Percentiles rank a stretch among this genome's conserved stretches.
Evolutionary conservation across 2,329 filamentous ascomycete genomes (phyloP).

Genomic region (Xylariaceae sp.): DNA sequence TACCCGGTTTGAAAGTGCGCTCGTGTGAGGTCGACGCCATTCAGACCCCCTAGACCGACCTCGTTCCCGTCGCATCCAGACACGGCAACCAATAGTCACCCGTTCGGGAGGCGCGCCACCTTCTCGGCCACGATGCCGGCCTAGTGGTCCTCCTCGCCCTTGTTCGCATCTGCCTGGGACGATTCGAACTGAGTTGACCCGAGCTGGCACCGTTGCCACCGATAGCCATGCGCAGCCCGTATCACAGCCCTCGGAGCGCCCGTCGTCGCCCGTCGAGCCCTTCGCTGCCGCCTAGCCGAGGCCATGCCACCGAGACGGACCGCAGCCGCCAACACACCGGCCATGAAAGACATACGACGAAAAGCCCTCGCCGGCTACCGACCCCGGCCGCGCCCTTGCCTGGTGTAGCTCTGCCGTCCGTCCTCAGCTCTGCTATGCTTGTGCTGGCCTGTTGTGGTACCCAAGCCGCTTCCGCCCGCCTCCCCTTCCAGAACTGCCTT

Average conservation of each 20-base stretch:
- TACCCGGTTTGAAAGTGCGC: no score
- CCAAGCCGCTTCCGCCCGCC: no score
- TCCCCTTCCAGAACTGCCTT: constrained; percentile 83
- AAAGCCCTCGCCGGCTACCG: constrained; percentile 4
- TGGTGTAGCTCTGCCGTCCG: not conserved
- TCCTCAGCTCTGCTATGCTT: constrained; percentile 19
- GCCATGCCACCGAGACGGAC: no score
- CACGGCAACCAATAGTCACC: constrained; percentile 2
- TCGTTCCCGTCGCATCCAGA: not conserved
- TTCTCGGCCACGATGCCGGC: constrained; percentile 20
- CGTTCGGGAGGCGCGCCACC: constrained; percentile 9
- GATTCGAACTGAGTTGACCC: constrained; percentile 14
- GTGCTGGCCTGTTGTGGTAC: constrained; percentile 30
- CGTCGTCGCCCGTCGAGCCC: constrained; percentile 3
- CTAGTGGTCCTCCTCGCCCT: constrained; percentile 18
- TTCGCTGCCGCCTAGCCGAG: no score
- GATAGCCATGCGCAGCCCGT: constrained; percentile 17
- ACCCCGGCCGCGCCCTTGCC: not conserved
- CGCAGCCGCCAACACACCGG: no score
- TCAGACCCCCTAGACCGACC: no score
- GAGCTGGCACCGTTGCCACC: constrained; percentile 6
- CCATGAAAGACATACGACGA: constrained; percentile 4
- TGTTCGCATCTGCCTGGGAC: constrained; percentile 11
- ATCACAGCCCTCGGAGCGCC: constrained; percentile 6
- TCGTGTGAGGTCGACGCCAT: no score